Conservation (phyloP, 768 basidiomycete species). For the Boletus edulis region DNA sequence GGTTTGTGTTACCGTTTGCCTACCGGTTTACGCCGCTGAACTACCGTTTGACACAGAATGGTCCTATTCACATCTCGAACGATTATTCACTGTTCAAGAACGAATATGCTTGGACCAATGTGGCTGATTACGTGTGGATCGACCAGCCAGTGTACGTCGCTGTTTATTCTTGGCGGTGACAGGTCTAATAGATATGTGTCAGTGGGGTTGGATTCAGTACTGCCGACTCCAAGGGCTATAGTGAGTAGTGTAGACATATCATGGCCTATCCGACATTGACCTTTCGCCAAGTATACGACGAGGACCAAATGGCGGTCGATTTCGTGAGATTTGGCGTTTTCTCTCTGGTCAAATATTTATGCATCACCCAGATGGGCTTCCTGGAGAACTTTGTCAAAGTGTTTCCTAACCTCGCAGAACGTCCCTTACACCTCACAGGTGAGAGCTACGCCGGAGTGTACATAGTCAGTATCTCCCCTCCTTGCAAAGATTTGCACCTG, state of each 20-base stretch:
- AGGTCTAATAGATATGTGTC: conserved; percentile 5
- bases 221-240: conserved; percentile 60
- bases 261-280: neutral
- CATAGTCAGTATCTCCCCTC: conserved; percentile 45
- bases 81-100: conserved; percentile 53
- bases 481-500: neutral
- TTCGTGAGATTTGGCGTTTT: conserved; percentile 35
- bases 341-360: neutral
- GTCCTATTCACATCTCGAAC: conserved; percentile 57
- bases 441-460: conserved; percentile 78
- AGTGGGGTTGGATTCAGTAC: conserved; percentile 67
- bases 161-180: neutral
- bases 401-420: conserved; percentile 63
- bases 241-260: conserved; percentile 32
- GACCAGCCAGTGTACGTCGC: conserved; percentile 63
- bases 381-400: conserved; percentile 68
- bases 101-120: conserved; percentile 52
- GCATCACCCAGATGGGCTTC: conserved; percentile 58
- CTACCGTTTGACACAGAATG: conserved; percentile 46
- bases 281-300: conserved; percentile 45
- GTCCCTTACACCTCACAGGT: conserved; percentile 67
- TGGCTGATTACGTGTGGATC: conserved; percentile 70
- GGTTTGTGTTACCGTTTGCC: conserved; percentile 34
- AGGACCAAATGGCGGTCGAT: conserved; percentile 61
- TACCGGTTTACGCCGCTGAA: neutral